These are phyloP conservation scores for Solanum pennellii DNA, from an alignment of 257 asterid genomes.

Conservation along the genomic window DNA sequence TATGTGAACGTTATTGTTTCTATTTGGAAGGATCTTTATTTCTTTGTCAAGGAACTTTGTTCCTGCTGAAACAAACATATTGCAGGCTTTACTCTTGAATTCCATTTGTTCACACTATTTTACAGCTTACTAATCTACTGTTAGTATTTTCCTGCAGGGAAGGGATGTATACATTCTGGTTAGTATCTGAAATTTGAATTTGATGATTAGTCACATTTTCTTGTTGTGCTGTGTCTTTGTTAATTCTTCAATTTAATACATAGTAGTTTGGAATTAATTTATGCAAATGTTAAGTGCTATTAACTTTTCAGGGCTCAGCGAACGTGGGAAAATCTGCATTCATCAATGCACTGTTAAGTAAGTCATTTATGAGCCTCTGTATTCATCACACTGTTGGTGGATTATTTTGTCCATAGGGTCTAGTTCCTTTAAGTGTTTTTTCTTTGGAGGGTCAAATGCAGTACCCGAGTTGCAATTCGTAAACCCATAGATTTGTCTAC, in stretches of 20 bases:
- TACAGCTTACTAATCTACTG: constrained; percentile 1
- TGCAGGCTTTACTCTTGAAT: neutral
- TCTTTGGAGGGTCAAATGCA: neutral
- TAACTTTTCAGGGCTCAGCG: constrained; percentile 77
- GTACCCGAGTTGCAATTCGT: neutral
- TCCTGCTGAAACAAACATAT: neutral
- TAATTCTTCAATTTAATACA: neutral
- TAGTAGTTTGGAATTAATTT: neutral
- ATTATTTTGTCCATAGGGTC: neutral
- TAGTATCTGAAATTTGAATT: constrained; percentile 13
- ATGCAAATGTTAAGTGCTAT: neutral
- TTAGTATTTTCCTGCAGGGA: constrained; percentile 55
- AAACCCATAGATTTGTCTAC: neutral
- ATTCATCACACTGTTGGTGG: neutral
- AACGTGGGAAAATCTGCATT: constrained; percentile 98
- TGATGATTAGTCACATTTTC: neutral
- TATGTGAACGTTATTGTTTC: neutral
- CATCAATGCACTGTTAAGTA: constrained; percentile 87
- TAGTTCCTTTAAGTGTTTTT: neutral
- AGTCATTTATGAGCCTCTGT: constrained; percentile 14
- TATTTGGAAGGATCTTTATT: neutral
- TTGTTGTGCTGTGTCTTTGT: neutral
- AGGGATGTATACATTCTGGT: constrained; percentile 95
- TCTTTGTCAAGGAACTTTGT: neutral
- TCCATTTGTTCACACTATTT: neutral